phyloP scores from a whole-genome alignment of 805 yeast genomes.

The Candida tibetensis region DNA sequence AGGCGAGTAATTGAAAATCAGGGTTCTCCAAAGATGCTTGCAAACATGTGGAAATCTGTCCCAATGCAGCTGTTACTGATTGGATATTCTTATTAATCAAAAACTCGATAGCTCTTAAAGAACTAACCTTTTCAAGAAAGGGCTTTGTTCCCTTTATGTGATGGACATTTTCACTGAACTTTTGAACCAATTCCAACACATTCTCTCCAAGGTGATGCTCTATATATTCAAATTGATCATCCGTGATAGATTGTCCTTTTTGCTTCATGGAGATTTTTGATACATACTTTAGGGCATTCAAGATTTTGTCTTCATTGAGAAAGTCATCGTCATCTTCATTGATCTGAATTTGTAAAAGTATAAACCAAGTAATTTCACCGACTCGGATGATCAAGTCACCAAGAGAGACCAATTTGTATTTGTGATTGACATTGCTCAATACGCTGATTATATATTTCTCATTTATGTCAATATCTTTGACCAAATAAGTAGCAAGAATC shows the following conservation, averaged over 20 bases:
- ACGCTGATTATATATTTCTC: slow-evolving; percentile 50
- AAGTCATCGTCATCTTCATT: slow-evolving; percentile 26
- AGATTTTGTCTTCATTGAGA: slow-evolving; percentile 34
- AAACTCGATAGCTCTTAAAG: slow-evolving; percentile 71
- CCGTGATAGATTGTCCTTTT: slow-evolving; percentile 9
- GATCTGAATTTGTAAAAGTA: slow-evolving; percentile 30
- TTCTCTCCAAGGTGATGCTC: slow-evolving; percentile 22
- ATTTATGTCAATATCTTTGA: slow-evolving; percentile 48
- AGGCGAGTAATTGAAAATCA: slow-evolving; percentile 57
- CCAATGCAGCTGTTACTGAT: slow-evolving; percentile 55
- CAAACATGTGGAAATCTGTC: slow-evolving; percentile 82
- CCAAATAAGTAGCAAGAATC: slow-evolving; percentile 57
- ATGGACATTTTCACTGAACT: slow-evolving; percentile 75
- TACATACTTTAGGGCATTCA: slow-evolving; percentile 42
- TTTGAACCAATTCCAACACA: slow-evolving; percentile 72
- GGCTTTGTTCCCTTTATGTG: slow-evolving; percentile 71
- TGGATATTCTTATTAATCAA: slow-evolving; percentile 57
- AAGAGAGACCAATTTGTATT: slow-evolving; percentile 32
- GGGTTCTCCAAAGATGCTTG: slow-evolving; percentile 71
- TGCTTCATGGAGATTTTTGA: slow-evolving; percentile 26
- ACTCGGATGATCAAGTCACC: slow-evolving; percentile 35
- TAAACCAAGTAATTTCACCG: slow-evolving; percentile 40
- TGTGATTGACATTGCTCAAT: slow-evolving; percentile 51
- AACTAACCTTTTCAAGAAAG: slow-evolving; percentile 64
- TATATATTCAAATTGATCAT: slow-evolving; percentile 20